Evolutionary conservation across 495 filamentous ascomycete genomes (phyloP).

Genomic region (Annulohypoxylon stygium): DNA sequence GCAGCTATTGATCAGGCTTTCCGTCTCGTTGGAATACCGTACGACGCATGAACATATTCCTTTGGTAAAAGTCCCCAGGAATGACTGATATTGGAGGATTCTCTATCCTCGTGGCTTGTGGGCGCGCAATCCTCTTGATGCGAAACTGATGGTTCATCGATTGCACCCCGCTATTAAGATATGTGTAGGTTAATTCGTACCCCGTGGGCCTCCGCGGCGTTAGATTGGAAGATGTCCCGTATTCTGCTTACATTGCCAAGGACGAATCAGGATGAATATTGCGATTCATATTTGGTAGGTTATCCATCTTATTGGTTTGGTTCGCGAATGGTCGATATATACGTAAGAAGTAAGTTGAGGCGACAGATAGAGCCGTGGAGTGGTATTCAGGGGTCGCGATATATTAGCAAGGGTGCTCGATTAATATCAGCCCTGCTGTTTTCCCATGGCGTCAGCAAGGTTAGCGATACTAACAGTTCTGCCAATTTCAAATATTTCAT

Average conservation of each 20-base stretch:
- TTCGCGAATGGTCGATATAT: constrained; percentile 4
- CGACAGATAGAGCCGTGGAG: not conserved
- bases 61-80: not conserved
- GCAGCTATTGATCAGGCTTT: constrained; percentile 3
- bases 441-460: constrained; percentile 28
- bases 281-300: not conserved
- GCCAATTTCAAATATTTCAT: not conserved
- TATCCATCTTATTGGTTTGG: constrained; percentile 18
- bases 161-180: not conserved
- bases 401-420: constrained; percentile 14
- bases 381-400: not conserved
- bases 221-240: not conserved
- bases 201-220: not conserved
- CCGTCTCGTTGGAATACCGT: constrained; percentile 1
- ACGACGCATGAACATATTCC: not conserved
- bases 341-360: constrained; percentile 8
- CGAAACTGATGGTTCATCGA: not conserved
- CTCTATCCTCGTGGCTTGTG: not conserved
- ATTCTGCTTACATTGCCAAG: constrained; percentile 18
- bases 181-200: not conserved
- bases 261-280: constrained; percentile 11
- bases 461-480: not conserved
- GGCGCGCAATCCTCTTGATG: constrained; percentile 5
- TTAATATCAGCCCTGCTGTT: constrained; percentile 20
- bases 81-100: not conserved